Evolutionary conservation across 768 basidiomycete genomes (phyloP).

Genomic region (Boletus reticulatus): DNA sequence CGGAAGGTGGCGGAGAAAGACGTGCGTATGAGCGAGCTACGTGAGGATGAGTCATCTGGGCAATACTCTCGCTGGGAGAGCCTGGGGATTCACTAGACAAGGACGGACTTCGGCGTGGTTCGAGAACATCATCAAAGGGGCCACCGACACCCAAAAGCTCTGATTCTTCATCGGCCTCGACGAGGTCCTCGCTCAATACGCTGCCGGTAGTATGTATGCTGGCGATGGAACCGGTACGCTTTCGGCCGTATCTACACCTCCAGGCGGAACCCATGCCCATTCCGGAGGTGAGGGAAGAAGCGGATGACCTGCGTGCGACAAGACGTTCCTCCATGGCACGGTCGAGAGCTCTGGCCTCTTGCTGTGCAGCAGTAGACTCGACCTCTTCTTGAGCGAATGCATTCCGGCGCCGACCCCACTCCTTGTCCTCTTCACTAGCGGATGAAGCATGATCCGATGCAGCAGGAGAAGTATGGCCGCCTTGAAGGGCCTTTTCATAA

Average conservation of each 20-base stretch:
- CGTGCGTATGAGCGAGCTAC: constrained; percentile 4
- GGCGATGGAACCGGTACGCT: constrained; percentile 73
- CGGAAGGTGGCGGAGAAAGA: constrained; percentile 43
- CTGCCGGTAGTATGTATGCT: constrained; percentile 68
- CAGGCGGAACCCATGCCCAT: constrained; percentile 67
- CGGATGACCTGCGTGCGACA: constrained; percentile 69
- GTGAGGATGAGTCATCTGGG: constrained; percentile 15
- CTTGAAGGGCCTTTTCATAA: constrained; percentile 75
- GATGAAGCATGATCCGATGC: constrained; percentile 54
- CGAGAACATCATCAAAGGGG: constrained; percentile 48
- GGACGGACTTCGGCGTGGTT: constrained; percentile 34
- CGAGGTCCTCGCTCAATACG: constrained; percentile 72
- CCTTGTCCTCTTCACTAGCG: constrained; percentile 67
- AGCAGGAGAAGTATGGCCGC: constrained; percentile 46
- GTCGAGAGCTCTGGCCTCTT: constrained; percentile 80
- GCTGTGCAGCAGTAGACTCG: constrained; percentile 59
- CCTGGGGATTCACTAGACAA: constrained; percentile 35
- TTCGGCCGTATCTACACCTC: constrained; percentile 66
- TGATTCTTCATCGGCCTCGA: constrained; percentile 80
- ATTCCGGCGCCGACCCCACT: constrained; percentile 72
- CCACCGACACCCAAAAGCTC: constrained; percentile 69
- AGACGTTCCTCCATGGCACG: constrained; percentile 86
- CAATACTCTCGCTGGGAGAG: constrained; percentile 32
- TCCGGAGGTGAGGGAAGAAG: constrained; percentile 61
- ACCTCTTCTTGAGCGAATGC: constrained; percentile 44